These are phyloP conservation scores for Alternaria sp. DNA, from an alignment of 2,329 filamentous ascomycete genomes.

Conservation along the genomic window DNA sequence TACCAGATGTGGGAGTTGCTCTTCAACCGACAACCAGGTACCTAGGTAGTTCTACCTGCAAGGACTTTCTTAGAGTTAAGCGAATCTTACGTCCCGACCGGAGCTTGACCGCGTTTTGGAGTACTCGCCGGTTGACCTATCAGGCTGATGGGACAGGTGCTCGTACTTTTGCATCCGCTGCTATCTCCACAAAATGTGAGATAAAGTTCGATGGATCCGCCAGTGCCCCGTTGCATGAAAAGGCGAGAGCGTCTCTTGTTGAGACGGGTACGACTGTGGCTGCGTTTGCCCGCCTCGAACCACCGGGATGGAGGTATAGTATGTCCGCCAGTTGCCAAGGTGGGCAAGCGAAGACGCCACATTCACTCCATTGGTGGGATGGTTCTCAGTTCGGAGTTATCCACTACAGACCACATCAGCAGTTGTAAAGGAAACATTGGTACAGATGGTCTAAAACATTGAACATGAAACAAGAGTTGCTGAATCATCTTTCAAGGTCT, in stretches of 20 bases:
- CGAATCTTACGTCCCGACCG: not conserved
- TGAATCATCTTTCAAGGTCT: not conserved
- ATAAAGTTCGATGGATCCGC: conserved; percentile 1
- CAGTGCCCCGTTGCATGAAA: not conserved
- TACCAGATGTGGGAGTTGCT: not conserved
- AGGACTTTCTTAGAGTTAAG: not conserved
- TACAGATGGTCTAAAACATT: not conserved
- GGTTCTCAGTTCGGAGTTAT: not conserved
- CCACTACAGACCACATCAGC: not conserved
- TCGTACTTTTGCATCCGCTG: not conserved
- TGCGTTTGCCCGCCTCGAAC: not conserved
- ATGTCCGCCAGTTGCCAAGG: conserved; percentile 7
- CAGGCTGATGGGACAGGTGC: not conserved
- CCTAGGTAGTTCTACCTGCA: not conserved
- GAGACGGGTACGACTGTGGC: conserved; percentile 1
- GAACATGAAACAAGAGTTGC: not conserved
- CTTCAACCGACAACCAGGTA: not conserved
- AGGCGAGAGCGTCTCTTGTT: conserved; percentile 1
- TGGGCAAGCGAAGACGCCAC: not conserved
- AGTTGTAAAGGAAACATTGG: not conserved
- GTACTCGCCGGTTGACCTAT: not conserved
- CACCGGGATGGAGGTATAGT: not conserved
- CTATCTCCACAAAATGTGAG: conserved; percentile 2
- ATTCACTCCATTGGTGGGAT: not conserved
- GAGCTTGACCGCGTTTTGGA: not conserved